Evolutionary conservation across 768 basidiomycete genomes (phyloP).

Genomic region (button mushroom (Agaricus bisporus)): DNA sequence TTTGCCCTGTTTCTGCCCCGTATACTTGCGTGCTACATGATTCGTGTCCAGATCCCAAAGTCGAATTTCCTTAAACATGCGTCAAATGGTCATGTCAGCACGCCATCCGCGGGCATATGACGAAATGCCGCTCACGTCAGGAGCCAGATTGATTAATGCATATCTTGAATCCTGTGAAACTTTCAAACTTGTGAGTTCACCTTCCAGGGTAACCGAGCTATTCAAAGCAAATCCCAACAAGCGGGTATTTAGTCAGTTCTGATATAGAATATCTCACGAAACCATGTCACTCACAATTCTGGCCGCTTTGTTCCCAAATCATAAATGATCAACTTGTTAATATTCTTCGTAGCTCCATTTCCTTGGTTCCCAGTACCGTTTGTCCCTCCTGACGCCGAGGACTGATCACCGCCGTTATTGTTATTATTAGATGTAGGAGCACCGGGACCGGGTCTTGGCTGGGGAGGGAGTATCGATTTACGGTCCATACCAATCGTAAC

Average conservation of each 20-base stretch:
- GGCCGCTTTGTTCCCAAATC: conserved; percentile 63
- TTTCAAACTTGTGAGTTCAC: conserved; percentile 85
- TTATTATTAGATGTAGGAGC: background rate
- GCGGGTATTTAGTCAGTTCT: background rate
- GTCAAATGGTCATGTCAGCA: conserved; percentile 5
- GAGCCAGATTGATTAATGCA: conserved; percentile 82
- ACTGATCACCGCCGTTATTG: conserved; percentile 25
- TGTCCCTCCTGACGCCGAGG: conserved; percentile 27
- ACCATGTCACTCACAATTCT: conserved; percentile 50
- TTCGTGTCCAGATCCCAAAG: conserved; percentile 75
- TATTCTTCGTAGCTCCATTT: conserved; percentile 28
- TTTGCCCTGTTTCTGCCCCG: conserved; percentile 77
- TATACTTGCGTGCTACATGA: conserved; percentile 71
- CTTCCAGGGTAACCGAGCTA: conserved; percentile 49
- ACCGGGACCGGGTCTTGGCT: conserved; percentile 14
- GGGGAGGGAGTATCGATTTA: conserved; percentile 11
- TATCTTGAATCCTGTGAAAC: conserved; percentile 82
- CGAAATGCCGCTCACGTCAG: conserved; percentile 55
- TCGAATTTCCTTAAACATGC: conserved; percentile 75
- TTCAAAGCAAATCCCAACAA: conserved; percentile 9
- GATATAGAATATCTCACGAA: conserved; percentile 4
- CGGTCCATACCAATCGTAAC: conserved; percentile 75
- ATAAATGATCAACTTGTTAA: conserved; percentile 71
- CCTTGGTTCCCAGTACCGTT: background rate
- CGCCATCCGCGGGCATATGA: conserved; percentile 9